These are phyloP conservation scores for Kwoniella botswanensis DNA, from an alignment of 768 basidiomycete species.

Conservation along the genomic window DNA sequence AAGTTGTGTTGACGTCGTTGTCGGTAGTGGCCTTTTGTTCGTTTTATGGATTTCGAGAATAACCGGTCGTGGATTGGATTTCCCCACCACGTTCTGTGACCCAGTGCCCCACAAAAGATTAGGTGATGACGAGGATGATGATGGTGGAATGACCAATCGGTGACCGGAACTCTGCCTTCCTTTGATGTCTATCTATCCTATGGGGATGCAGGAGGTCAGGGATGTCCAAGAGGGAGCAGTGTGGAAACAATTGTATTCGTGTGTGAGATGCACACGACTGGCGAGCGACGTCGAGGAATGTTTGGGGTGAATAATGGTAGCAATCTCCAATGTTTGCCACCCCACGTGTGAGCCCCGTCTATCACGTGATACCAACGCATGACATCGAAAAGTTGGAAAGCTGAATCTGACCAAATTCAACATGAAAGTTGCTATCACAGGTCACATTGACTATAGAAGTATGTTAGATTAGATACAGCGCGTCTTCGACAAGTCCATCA, in stretches of 20 bases:
- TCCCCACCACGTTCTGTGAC: background rate
- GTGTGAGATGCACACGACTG: too few relatives aligned
- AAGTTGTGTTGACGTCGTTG: too few relatives aligned
- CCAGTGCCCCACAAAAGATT: background rate
- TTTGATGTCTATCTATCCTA: too few relatives aligned
- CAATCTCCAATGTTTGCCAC: constrained; percentile 1
- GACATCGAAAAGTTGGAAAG: background rate
- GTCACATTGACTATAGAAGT: background rate
- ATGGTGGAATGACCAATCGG: background rate
- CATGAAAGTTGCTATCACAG: background rate
- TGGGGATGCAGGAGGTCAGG: too few relatives aligned
- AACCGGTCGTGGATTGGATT: background rate
- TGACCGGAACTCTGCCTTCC: too few relatives aligned
- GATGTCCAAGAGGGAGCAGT: too few relatives aligned
- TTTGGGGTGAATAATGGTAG: background rate
- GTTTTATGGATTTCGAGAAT: background rate
- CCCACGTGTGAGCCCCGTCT: background rate
- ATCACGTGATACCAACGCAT: background rate
- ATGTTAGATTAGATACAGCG: too few relatives aligned
- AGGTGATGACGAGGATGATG: background rate
- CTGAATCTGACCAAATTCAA: background rate
- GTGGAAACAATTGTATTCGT: too few relatives aligned
- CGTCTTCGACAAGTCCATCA: background rate
- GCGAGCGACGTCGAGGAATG: background rate
- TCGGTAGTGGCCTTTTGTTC: too few relatives aligned